Conservation (phyloP, 2,329 filamentous ascomycete genomes). For the Gnomoniopsis sp. region DNA sequence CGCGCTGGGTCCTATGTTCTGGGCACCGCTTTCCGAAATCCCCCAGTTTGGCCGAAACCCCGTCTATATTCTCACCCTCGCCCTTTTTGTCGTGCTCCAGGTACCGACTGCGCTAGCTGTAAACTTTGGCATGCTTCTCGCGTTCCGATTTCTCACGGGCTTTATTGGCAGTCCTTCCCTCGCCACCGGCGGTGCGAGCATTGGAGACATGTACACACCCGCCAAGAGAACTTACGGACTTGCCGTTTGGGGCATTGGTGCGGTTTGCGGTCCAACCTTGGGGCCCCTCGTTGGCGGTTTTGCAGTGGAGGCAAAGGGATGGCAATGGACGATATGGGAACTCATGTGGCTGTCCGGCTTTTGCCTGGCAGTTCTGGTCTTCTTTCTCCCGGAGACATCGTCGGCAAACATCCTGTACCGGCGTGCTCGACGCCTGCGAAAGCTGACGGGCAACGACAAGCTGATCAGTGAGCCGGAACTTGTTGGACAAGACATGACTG, state of each 20-base stretch:
- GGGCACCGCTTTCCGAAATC: constrained; percentile 65
- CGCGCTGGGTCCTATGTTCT: constrained; percentile 62
- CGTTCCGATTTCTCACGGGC: constrained; percentile 61
- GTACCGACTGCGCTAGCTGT: constrained; percentile 61
- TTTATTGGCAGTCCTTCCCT: constrained; percentile 65
- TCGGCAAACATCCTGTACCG: constrained; percentile 49
- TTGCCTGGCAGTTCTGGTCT: constrained; percentile 55
- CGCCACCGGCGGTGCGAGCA: constrained; percentile 52
- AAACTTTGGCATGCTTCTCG: constrained; percentile 61
- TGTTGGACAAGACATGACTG: constrained; percentile 41
- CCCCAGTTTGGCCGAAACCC: constrained; percentile 64
- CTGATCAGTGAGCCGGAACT: constrained; percentile 54
- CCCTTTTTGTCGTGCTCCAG: constrained; percentile 63
- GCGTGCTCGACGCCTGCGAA: constrained; percentile 47
- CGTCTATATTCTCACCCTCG: constrained; percentile 65
- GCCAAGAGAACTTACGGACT: constrained; percentile 56
- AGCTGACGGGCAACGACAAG: constrained; percentile 22
- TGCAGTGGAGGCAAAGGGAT: constrained; percentile 51
- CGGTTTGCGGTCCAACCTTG: constrained; percentile 44
- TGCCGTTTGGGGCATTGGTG: constrained; percentile 53
- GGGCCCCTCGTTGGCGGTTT: constrained; percentile 61
- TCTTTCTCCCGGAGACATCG: constrained; percentile 62
- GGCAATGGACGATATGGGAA: constrained; percentile 63
- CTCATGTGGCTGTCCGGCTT: constrained; percentile 60
- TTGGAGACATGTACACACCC: constrained; percentile 53